These are phyloP conservation scores for Paraurostyla sp. DNA, from an alignment of 73 alveolate genomes.

Conservation along the genomic window DNA sequence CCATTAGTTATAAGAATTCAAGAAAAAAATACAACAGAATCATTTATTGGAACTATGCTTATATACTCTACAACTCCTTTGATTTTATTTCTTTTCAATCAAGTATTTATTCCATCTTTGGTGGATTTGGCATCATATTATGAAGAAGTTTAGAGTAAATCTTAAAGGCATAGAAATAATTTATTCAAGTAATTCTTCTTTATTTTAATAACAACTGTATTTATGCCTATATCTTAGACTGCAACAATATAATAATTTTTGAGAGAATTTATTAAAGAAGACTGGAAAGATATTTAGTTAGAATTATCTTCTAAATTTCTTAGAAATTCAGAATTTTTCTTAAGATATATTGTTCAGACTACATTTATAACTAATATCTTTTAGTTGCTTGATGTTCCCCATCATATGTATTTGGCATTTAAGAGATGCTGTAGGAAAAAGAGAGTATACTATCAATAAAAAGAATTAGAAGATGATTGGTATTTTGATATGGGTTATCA, in stretches of 20 bases:
- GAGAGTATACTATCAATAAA: conserved; percentile 3
- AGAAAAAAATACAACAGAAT: background rate
- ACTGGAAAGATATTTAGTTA: conserved; percentile 75
- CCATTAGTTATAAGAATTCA: conserved; percentile 70
- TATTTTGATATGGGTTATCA: conserved; percentile 90
- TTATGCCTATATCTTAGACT: conserved; percentile 85
- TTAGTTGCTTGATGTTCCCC: conserved; percentile 87
- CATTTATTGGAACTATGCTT: conserved; percentile 2
- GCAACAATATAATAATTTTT: conserved; percentile 76
- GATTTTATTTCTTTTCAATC: conserved; percentile 81
- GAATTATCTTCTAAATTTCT: conserved; percentile 78
- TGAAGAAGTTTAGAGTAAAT: conserved; percentile 80
- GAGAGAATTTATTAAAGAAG: conserved; percentile 63
- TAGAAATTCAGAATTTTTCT: conserved; percentile 80
- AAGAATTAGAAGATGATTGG: conserved; percentile 35
- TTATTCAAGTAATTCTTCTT: conserved; percentile 83
- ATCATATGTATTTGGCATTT: conserved; percentile 43
- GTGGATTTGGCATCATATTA: conserved; percentile 75
- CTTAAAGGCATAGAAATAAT: conserved; percentile 81
- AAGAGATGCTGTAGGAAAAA: conserved; percentile 23
- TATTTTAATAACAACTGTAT: conserved; percentile 80
- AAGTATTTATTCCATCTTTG: conserved; percentile 82
- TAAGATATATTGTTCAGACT: conserved; percentile 85
- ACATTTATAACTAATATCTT: conserved; percentile 85
- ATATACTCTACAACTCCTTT: conserved; percentile 64